A percentile compares a stretch with the other conserved stretches of the same genome.
These are phyloP conservation scores for Chenopodium album DNA, from an alignment of 148 eudicot species.

Conservation along the genomic window DNA sequence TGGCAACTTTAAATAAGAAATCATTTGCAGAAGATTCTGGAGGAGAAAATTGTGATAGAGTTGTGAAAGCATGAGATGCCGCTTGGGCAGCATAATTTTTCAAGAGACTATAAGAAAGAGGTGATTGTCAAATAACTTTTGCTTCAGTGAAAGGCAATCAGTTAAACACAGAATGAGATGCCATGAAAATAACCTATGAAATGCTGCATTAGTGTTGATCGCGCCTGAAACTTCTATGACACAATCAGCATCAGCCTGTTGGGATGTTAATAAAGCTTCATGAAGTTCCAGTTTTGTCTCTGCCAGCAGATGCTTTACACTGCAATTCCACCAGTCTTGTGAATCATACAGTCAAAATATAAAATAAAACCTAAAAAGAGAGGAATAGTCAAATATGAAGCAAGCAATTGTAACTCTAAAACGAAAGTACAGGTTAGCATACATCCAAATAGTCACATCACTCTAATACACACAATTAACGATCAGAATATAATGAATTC, in stretches of 20 bases:
- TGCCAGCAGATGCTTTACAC: conserved; percentile 70
- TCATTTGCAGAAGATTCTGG: conserved; percentile 32
- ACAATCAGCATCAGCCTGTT: conserved; percentile 59
- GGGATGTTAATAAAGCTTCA: conserved; percentile 62
- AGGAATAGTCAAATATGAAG: conserved; percentile 1
- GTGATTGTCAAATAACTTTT: conserved; percentile 17
- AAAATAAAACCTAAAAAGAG: not conserved
- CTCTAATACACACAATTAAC: not conserved
- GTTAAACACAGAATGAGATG: conserved; percentile 1
- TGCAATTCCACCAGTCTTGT: conserved; percentile 31
- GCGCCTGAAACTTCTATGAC: conserved; percentile 83
- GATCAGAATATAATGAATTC: not conserved
- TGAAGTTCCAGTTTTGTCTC: conserved; percentile 63
- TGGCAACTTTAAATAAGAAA: conserved; percentile 39
- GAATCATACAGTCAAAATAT: conserved; percentile 10
- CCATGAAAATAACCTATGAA: conserved; percentile 59
- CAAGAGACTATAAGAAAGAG: conserved; percentile 51
- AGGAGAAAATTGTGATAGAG: conserved; percentile 46
- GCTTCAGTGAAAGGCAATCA: conserved; percentile 10
- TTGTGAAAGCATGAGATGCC: conserved; percentile 52
- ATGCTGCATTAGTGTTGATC: conserved; percentile 67
- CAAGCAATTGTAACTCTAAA: conserved; percentile 1
- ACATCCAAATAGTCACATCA: not conserved
- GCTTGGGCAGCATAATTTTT: conserved; percentile 61
- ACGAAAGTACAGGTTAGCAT: not conserved